Evolutionary conservation across 768 basidiomycete genomes (phyloP), one percentile per base, ranked within the genome.

Genomic region (Boletales sp.): DNA sequence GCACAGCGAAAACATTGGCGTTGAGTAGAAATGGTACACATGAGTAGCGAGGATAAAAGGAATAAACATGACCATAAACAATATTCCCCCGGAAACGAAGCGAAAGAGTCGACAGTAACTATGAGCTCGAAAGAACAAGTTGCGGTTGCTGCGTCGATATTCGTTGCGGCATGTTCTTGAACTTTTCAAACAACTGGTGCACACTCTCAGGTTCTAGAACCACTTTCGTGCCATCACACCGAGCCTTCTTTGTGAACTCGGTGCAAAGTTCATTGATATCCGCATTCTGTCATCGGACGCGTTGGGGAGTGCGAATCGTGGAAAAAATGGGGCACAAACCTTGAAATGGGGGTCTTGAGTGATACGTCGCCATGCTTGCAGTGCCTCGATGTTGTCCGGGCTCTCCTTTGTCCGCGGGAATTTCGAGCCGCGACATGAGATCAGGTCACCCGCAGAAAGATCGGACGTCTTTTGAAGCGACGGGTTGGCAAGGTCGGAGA

Each of bases 151-250:
- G 56, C 39, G 39, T 14, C 32, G 40, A 19, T 40, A 55, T 37
- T 43, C 55, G 53, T 40, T 51, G 42, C 12, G 51, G 60, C 43
- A 45, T 36, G 47, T 68, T 67, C 47, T 69, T 62, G 37, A 78
- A 69, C 42, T 59, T 68, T 55, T 77, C 73, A 52, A 79, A 68
- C 43, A 78, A 65, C 36, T 72, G 69, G 45, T 65, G 68, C 50
- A 78, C 71, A 34, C 73, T 68, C 51, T 72, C 66, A 7, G 75
- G 74, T 52, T 80, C 87, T 42, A 92, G 68, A 17, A 91, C 90
- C 35, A 90, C 86, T 70, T 87, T 89, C 24, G 82, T 82, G 34
- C 90, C 90, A 52, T 91, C 90, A 60, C 90, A 93, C 40, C 81
- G 77, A 41, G 90, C 90, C 71, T 93, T 92, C 61, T 68, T 78